Evolutionary conservation across 2,329 filamentous ascomycete species (phyloP), one percentile per base, ranked within the genome.

Genomic region (Fusarium foetens): DNA sequence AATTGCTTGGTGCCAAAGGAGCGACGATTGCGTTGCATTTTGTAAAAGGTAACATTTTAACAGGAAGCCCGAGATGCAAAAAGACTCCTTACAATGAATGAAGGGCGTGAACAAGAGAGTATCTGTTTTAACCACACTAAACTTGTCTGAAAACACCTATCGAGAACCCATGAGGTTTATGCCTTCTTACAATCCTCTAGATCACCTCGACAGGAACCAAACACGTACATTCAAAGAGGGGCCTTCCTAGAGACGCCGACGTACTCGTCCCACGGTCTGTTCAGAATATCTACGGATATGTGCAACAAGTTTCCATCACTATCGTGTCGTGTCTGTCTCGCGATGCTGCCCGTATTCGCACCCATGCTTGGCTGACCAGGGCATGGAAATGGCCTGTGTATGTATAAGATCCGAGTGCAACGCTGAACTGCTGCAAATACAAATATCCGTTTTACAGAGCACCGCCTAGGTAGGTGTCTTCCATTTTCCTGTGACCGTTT

Each of bases 301-400:
- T 66, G 45, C 55, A 35, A 70, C 53, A 23, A 39, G 46, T 60
- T 59, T 31, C 16, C 29, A 67, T 66, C 31, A 31, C 31, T 48
- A 41, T 63, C n/a, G 45, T 65, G 43, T 49, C 45, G 57, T 70
- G 31, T 52, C 53, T 54, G 57, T 57, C 58, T 72, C 57, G 61
- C 70, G 41, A 70, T 67, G 31, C 36, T 48, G 23, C 45, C 70
- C 73, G 73, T 74, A 74, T 73, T 75, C 66, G 71, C 69, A 74
- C 73, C 52, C n/a, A 63, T 43, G 29, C 62, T 65, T 60, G 46
- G 59, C 39, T 51, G 53, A 63, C 62, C 49, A 48, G 51, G 63
- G 55, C 43, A 73, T 57, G 46, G 46, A 55, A 59, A 23, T 58
- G 31, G 54, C 48, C 46, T 42, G 42, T 43, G 46, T 61, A 54